Evolutionary conservation across 352 stramenopile species (phyloP).

Genomic region (Globisporangium barbulae): DNA sequence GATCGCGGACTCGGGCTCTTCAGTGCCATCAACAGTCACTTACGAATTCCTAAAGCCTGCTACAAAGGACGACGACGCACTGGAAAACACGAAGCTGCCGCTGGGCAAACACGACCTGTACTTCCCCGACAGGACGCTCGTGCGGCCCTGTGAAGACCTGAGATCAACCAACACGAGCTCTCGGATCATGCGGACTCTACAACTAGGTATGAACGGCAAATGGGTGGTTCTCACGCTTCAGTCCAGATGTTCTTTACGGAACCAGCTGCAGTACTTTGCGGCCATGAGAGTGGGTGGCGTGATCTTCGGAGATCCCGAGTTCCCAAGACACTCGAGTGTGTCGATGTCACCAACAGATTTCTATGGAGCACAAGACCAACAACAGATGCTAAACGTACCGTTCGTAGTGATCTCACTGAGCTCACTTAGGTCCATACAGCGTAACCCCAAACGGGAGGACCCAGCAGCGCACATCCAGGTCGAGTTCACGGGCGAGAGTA

Average conservation of each 20-base stretch:
- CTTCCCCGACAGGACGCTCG: constrained; percentile 22
- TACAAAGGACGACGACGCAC: background rate
- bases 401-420: constrained; percentile 40
- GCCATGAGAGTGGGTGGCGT: constrained; percentile 32
- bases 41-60: constrained; percentile 33
- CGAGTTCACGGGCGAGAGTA: constrained; percentile 67
- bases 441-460: constrained; percentile 10
- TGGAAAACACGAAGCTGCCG: constrained; percentile 25
- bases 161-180: background rate
- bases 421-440: constrained; percentile 1
- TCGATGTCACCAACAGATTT: constrained; percentile 10
- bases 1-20: constrained; percentile 37
- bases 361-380: constrained; percentile 4
- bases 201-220: constrained; percentile 15
- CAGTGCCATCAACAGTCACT: constrained; percentile 22
- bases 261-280: constrained; percentile 46
- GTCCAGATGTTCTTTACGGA: constrained; percentile 32
- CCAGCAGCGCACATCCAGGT: constrained; percentile 40
- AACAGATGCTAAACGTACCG: constrained; percentile 28
- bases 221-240: constrained; percentile 32
- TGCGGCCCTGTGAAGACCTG: constrained; percentile 33
- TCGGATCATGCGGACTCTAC: constrained; percentile 2
- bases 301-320: constrained; percentile 38
- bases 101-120: constrained; percentile 42
- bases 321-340: constrained; percentile 21